Evolutionary conservation across 345 rosid species (phyloP).

Genomic region (Ceriops decandra): DNA sequence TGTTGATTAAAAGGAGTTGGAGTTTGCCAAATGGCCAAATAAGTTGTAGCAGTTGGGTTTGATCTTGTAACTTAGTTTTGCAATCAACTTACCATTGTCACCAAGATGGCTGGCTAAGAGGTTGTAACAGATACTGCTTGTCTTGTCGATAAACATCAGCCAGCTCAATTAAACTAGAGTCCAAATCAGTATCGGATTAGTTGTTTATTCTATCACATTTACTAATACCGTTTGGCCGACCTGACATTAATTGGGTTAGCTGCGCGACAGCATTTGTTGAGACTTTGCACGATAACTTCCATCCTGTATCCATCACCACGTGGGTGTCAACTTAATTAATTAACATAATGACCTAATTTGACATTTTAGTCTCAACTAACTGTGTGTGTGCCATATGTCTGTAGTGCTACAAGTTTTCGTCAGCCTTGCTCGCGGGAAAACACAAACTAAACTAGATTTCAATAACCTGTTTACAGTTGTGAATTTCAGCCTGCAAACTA

Average conservation of each 20-base stretch:
- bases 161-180: neutral
- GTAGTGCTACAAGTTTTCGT: neutral
- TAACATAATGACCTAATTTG: constrained; percentile 15
- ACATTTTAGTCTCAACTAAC: constrained; percentile 20
- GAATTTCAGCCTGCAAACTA: neutral
- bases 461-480: neutral
- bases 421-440: neutral
- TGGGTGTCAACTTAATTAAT: neutral
- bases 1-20: neutral
- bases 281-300: constrained; percentile 23
- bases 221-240: neutral
- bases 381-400: neutral
- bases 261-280: constrained; percentile 11
- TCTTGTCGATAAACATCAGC: neutral
- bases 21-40: neutral
- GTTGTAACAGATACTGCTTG: neutral
- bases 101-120: neutral
- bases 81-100: neutral
- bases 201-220: neutral
- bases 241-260: constrained; percentile 13
- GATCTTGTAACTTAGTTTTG: neutral
- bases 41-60: constrained; percentile 6
- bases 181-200: neutral
- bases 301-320: neutral
- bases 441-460: neutral